Base-by-base conservation (phyloP, 257 asterid species). In the Solanum tarapatanum region DNA sequence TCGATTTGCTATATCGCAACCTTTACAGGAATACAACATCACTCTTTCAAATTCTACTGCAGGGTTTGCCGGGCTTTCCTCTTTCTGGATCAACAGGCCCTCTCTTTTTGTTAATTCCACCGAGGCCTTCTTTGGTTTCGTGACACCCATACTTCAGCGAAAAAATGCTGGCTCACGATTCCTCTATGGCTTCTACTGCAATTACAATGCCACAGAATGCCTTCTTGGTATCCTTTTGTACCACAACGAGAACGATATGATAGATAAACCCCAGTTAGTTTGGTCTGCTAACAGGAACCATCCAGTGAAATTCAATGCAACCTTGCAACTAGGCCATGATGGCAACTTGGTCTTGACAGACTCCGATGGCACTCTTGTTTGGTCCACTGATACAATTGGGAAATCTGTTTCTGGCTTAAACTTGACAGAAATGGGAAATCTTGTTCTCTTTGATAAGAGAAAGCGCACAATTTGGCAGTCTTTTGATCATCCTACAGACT, bases 331-430 rank as follows among this genome's bases (percentile, higher is more conserved):
- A 41, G 16, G 55, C 19, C 82, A 33, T 23, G 88, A 87, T 33
- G 88, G 88, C 14, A 76, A 87, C 73, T 87, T 87, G 80, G 72
- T 87, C 55, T 80, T 62, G 43, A 45, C 13, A 19, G 82, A 87
- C 26, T 74, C 72, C 26, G 82, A 82, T 23, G 82, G 86, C 4
- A 79, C 79, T 66, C 45, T 62, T 26, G 86, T 66, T n/a, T 79
- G 82, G 89, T 87, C 86, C 19, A 87, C 89, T 73, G 23, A 80
- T 45, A 87, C 86, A 0, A 7, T 51, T 11, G 51, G 58, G 0
- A 43, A n/a, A 41, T 64, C 33, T 28, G 55, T 87, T 64, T 51
- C 62, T 2, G 89, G 82, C 11, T 12, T 87, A 16, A 80, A 82
- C 76, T 26, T 87, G 37, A 87, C 39, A 32, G 86, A 87, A 43